Conservation (phyloP, 768 basidiomycete species). For the Cystoderma amianthinum region DNA sequence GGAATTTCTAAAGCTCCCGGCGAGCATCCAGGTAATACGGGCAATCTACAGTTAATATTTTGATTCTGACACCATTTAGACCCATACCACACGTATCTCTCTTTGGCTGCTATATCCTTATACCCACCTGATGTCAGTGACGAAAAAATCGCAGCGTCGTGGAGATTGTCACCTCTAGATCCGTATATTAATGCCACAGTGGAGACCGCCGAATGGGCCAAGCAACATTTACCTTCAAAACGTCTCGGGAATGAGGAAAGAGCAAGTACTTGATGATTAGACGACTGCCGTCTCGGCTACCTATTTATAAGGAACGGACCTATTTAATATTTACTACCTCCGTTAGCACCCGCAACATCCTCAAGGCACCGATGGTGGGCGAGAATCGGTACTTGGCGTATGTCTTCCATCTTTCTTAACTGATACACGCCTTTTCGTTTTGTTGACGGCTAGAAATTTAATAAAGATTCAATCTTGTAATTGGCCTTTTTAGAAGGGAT, state of each 20-base stretch:
- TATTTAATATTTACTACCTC: neutral
- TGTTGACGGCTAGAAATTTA: neutral
- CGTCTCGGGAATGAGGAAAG: neutral
- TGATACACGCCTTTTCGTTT: too few relatives aligned
- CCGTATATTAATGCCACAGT: constrained; percentile 64
- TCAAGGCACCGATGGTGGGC: constrained; percentile 15
- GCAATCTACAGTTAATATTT: neutral
- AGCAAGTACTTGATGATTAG: neutral
- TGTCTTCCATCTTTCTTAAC: too few relatives aligned
- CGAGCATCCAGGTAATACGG: constrained; percentile 61
- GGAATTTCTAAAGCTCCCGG: constrained; percentile 84
- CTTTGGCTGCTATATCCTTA: constrained; percentile 75
- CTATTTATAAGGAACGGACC: neutral
- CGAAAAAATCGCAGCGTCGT: constrained; percentile 26
- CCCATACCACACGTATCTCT: constrained; percentile 93
- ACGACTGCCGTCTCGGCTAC: neutral
- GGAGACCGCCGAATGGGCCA: constrained; percentile 64
- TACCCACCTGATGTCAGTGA: constrained; percentile 37
- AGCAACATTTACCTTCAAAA: constrained; percentile 42
- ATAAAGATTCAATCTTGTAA: neutral
- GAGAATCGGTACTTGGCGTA: constrained; percentile 12
- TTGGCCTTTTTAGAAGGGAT: too few relatives aligned
- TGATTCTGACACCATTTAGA: constrained; percentile 36
- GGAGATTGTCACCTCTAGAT: constrained; percentile 58
- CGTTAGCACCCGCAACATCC: constrained; percentile 1